Conservation (phyloP, 2,329 filamentous ascomycete genomes). For the Diatrype stigma region DNA sequence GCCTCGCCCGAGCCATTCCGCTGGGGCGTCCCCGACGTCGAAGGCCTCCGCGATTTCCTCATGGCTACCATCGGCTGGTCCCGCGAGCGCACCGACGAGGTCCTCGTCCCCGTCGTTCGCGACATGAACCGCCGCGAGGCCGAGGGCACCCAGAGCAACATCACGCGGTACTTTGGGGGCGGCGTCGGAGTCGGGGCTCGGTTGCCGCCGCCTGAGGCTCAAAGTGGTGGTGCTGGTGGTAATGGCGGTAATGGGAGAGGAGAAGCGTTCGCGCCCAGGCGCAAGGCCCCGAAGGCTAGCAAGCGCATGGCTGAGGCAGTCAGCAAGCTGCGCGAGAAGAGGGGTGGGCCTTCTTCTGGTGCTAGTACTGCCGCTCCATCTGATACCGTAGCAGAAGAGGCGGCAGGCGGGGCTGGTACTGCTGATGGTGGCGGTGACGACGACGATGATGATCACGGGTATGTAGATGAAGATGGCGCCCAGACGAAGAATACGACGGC, state of each 20-base stretch:
- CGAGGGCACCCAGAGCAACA: constrained; percentile 93
- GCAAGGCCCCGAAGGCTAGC: constrained; percentile 57
- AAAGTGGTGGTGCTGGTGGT: background rate
- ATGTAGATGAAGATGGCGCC: constrained; percentile 10
- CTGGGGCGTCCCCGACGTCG: constrained; percentile 93
- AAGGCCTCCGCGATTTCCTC: constrained; percentile 76
- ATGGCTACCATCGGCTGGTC: constrained; percentile 93
- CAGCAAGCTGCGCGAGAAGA: constrained; percentile 58
- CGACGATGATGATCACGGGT: constrained; percentile 18
- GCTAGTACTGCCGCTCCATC: constrained; percentile 15
- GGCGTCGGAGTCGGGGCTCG: constrained; percentile 61
- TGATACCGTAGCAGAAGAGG: constrained; percentile 24
- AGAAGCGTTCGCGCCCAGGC: constrained; percentile 67
- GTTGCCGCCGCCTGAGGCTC: constrained; percentile 1
- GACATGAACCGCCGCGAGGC: constrained; percentile 88
- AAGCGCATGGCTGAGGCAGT: constrained; percentile 76
- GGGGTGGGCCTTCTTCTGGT: no score
- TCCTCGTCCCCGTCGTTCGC: constrained; percentile 88
- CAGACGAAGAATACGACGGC: constrained; percentile 6
- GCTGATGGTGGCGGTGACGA: constrained; percentile 13
- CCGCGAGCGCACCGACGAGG: constrained; percentile 88
- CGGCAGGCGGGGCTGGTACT: constrained; percentile 21
- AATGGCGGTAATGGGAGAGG: constrained; percentile 20
- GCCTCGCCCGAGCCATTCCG: constrained; percentile 72
- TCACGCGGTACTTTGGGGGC: constrained; percentile 87